Conservation (phyloP, 257 asterid genomes). For the Cordia subcordata region DNA sequence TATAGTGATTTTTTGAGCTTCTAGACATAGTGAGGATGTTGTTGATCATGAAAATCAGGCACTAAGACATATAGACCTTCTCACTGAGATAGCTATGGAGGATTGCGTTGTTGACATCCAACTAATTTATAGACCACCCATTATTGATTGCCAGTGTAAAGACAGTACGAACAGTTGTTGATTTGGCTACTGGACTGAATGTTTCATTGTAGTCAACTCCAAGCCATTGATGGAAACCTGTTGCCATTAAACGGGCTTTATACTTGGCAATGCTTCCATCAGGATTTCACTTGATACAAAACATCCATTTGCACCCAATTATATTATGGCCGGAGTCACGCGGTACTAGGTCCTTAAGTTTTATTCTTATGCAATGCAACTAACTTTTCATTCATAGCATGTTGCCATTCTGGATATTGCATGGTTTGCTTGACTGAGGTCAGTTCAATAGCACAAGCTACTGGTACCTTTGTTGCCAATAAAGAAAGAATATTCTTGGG, state of each 20-base stretch:
- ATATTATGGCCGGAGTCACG: background rate
- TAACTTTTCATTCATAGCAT: background rate
- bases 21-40: background rate
- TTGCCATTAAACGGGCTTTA: background rate
- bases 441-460: background rate
- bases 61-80: background rate
- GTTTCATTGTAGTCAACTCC: background rate
- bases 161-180: background rate
- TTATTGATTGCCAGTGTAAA: background rate
- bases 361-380: background rate
- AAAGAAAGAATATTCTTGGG: background rate
- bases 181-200: background rate
- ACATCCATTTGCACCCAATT: slow-evolving; percentile 1
- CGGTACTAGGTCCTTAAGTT: background rate
- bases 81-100: background rate
- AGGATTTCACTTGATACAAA: background rate
- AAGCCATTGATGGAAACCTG: background rate
- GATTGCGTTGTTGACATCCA: background rate
- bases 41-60: background rate
- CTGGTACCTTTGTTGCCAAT: no score
- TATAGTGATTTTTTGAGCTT: background rate
- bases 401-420: background rate
- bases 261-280: background rate
- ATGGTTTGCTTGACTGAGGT: background rate
- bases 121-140: background rate